These are phyloP conservation scores for Parafenestella ontariensis DNA, from an alignment of 2,329 filamentous ascomycete genomes.

Conservation along the genomic window DNA sequence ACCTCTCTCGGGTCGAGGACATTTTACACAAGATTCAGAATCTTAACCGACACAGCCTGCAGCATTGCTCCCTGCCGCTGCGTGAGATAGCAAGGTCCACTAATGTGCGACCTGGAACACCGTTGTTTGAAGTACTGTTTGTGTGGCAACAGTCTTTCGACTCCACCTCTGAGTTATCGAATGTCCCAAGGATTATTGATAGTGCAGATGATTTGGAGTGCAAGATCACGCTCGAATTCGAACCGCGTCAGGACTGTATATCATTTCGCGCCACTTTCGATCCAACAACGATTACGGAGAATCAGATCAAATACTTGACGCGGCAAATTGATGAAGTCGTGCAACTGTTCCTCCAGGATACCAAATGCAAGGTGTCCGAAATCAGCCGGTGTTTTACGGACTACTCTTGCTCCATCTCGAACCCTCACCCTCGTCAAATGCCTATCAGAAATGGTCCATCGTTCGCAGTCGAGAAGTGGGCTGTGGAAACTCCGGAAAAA, in stretches of 20 bases:
- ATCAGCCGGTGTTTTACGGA: slow-evolving; percentile 28
- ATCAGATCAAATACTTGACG: slow-evolving; percentile 64
- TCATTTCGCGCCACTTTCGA: slow-evolving; percentile 64
- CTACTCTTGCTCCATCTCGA: slow-evolving; percentile 50
- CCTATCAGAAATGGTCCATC: slow-evolving; percentile 38
- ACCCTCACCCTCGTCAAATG: slow-evolving; percentile 42
- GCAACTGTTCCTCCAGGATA: slow-evolving; percentile 50
- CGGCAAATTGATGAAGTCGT: slow-evolving; percentile 67
- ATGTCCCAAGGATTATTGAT: slow-evolving; percentile 61
- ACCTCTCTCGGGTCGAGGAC: slow-evolving; percentile 62
- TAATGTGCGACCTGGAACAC: slow-evolving; percentile 61
- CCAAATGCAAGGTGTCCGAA: slow-evolving; percentile 42
- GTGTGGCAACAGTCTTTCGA: slow-evolving; percentile 81
- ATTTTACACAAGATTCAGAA: slow-evolving; percentile 70
- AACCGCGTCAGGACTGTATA: slow-evolving; percentile 63
- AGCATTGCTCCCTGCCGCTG: slow-evolving; percentile 69
- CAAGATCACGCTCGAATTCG: slow-evolving; percentile 76
- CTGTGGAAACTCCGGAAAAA: slow-evolving; percentile 56
- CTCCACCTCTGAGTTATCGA: slow-evolving; percentile 30
- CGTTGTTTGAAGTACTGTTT: slow-evolving; percentile 78
- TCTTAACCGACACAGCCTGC: slow-evolving; percentile 70
- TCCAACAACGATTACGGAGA: slow-evolving; percentile 59
- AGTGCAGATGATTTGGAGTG: slow-evolving; percentile 79
- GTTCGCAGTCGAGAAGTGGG: slow-evolving; percentile 62
- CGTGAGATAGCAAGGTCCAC: slow-evolving; percentile 71